Evolutionary conservation across 1,284 basidiomycete genomes (phyloP), one percentile per base, ranked within the genome.

Genomic region (Ganoderma leucocontextum): DNA sequence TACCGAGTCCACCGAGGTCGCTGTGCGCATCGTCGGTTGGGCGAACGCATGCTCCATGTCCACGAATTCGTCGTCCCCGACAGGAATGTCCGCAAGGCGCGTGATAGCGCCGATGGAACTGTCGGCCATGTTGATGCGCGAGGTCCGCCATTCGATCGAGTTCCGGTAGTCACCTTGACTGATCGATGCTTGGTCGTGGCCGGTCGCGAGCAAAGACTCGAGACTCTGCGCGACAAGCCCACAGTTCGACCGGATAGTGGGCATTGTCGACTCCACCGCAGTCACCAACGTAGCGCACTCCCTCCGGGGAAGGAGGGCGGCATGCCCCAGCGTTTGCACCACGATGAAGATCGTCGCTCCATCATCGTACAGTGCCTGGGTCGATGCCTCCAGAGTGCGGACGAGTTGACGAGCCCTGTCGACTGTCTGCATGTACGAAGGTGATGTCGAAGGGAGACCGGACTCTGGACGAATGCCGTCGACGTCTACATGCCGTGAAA

Each of bases 401-500:
- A 93, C 84, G n/a, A 92, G 83, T 13, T 83, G 72, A 25, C 90
- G 85, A 25, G 91, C 93, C 66, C 84, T 87, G 41, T 87, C 87
- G 4, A 95, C 89, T 22, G 87, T 87, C 71, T 88, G 84, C 36
- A 83, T 77, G 75, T 94, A 94, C 33, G 82, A 77, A 52, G 85
- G 81, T 25, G 58, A 60, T 39, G 58, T 60, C 15, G 58, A 39
- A 42, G 58, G 58, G 36, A 60, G 22, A 17, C 82, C 83, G 2
- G 81, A 69, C 36, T 88, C 85, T 66, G 86, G 82, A 25, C 83
- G 84, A 71, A 92, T 85, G 19, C 91, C 90, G 74, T 95, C 93
- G 67, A 94, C 87, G 71, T 93, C 92, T 63, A 94, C 87, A 77
- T 92, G 89, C 52, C 87, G 86, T 29, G 92, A 92, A 61, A 95